A percentile compares a stretch with the other conserved stretches of the same genome.
Evolutionary conservation across 805 yeast species (phyloP).

Genomic region (Lachancea thermotolerans): DNA sequence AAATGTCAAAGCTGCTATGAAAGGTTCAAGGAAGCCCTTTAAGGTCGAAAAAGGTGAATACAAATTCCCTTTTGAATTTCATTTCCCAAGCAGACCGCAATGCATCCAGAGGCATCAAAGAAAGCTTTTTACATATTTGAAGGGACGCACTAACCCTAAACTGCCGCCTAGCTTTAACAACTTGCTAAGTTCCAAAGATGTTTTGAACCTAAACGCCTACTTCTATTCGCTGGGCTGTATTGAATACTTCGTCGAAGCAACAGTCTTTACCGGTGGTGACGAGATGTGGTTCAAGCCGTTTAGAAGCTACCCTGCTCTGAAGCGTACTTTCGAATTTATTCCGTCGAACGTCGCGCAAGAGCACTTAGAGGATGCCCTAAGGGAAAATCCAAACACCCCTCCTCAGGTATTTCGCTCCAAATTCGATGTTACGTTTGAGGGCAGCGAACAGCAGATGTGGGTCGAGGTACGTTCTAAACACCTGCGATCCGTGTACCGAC

Average conservation of each 20-base stretch:
- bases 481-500: conserved; percentile 19
- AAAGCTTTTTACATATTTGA: conserved; percentile 18
- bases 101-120: conserved; percentile 22
- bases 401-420: not conserved
- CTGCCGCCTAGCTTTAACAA: conserved; percentile 30
- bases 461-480: conserved; percentile 21
- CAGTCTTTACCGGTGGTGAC: conserved; percentile 22
- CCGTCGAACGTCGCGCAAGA: conserved; percentile 12
- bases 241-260: conserved; percentile 23
- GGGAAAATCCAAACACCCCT: not conserved
- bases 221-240: conserved; percentile 29
- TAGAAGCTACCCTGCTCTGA: conserved; percentile 17
- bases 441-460: conserved; percentile 14
- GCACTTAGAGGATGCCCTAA: not conserved
- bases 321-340: conserved; percentile 21
- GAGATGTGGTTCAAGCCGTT: conserved; percentile 27
- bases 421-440: conserved; percentile 3
- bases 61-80: conserved; percentile 22
- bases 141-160: conserved; percentile 12
- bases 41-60: conserved; percentile 27
- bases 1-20: conserved; percentile 29
- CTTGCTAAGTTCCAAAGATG: conserved; percentile 20
- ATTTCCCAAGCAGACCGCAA: conserved; percentile 21
- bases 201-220: conserved; percentile 24
- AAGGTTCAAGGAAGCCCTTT: conserved; percentile 23